Conservation (phyloP, 2,329 filamentous ascomycete genomes). For the Anisogramma anomala region DNA sequence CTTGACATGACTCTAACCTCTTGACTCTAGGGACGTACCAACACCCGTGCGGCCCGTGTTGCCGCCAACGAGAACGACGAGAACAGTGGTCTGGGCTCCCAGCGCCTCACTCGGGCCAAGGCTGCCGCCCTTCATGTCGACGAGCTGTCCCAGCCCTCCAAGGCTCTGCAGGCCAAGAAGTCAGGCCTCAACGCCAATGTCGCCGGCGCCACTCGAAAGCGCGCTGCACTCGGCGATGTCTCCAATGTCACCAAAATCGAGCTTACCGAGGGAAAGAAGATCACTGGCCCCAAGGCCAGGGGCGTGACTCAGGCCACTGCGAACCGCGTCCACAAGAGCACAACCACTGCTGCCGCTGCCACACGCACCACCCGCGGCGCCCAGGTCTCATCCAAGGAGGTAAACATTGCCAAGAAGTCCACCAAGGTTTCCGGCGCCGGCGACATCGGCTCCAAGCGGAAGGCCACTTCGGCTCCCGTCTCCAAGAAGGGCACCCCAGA, state of each 20-base stretch:
- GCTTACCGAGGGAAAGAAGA: conserved; percentile 63
- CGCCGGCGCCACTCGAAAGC: conserved; percentile 45
- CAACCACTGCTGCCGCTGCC: conserved; percentile 42
- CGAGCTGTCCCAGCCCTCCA: conserved; percentile 44
- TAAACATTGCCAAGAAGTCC: conserved; percentile 23
- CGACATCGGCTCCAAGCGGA: conserved; percentile 46
- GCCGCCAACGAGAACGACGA: conserved; percentile 92
- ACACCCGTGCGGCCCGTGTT: conserved; percentile 52
- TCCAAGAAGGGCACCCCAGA: conserved; percentile 51
- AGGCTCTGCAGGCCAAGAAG: conserved; percentile 61
- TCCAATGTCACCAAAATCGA: conserved; percentile 84
- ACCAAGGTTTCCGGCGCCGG: conserved; percentile 41
- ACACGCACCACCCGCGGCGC: conserved; percentile 40
- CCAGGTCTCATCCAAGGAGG: conserved; percentile 49
- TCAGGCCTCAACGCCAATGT: conserved; percentile 40
- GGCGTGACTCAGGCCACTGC: conserved; percentile 70
- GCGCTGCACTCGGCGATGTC: conserved; percentile 80
- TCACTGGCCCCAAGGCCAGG: conserved; percentile 46
- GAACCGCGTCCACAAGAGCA: conserved; percentile 66
- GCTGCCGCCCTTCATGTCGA: conserved; percentile 60
- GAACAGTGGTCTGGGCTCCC: conserved; percentile 50
- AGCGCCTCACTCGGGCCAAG: conserved; percentile 87
- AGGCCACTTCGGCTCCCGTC: conserved; percentile 39
- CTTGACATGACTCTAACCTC: neutral
- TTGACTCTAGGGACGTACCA: conserved; percentile 49